A percentile compares a stretch with the other conserved stretches of the same genome.
Evolutionary conservation across 1,284 basidiomycete species (phyloP).

Genomic region (Puccinia horiana): DNA sequence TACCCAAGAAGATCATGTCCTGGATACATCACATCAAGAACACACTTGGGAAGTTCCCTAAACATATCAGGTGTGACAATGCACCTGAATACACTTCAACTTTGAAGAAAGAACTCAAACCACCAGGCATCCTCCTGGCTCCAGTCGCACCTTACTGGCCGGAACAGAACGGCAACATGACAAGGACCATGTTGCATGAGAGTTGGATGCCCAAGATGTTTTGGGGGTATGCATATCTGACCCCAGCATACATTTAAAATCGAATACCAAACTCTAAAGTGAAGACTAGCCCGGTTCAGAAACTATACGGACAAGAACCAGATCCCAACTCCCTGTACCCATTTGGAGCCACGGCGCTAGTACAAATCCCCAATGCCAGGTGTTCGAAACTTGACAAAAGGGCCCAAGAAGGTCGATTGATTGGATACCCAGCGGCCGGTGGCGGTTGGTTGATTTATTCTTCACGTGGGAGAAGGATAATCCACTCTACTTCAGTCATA

Average conservation of each 20-base stretch:
- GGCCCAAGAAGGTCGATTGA: neutral
- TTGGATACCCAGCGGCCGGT: slow-evolving; percentile 1
- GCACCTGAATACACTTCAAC: neutral
- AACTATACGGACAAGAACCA: neutral
- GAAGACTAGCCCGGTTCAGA: neutral
- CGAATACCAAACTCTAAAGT: neutral
- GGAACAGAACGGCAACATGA: slow-evolving; percentile 8
- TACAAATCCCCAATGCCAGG: neutral
- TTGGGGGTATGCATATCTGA: neutral
- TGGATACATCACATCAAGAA: slow-evolving; percentile 2
- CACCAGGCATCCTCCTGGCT: neutral
- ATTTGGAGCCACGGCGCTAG: neutral
- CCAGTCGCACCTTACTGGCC: neutral
- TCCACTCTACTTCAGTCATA: neutral
- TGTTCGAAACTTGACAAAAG: neutral
- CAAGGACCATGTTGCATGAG: neutral
- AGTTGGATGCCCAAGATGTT: neutral
- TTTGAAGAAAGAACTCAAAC: neutral
- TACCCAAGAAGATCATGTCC: neutral
- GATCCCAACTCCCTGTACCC: neutral
- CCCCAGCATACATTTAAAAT: neutral
- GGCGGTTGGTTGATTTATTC: slow-evolving; percentile 2
- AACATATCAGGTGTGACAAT: neutral
- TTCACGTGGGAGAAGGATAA: neutral
- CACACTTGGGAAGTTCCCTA: neutral